Base-by-base conservation (phyloP, 768 basidiomycete species). In the Paxillus involutus region DNA sequence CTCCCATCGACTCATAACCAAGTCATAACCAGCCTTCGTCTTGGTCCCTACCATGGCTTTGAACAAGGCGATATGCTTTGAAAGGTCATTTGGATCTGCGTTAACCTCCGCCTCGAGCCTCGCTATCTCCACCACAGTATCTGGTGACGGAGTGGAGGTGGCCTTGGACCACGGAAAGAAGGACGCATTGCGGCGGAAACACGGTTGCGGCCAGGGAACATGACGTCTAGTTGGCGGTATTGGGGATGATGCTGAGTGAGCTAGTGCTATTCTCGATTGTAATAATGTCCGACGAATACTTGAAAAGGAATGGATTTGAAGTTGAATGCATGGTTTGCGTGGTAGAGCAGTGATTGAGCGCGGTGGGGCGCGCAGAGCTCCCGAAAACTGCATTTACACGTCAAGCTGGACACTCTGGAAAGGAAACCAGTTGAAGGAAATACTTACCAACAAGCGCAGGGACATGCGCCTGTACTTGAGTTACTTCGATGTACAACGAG, bases 1-100 rank as follows among this genome's bases (percentile, higher is more conserved):
- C 66, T 94, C 91, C 91, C 91, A 94, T 51, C 90, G 82, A 63
- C 75, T 83, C 52, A 91, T 82, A 52, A 92, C 73, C 21, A 88
- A 73, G 54, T 91, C 85, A 67, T 86, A 86, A 0, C 83, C 90
- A 12, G 84, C 78, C 52, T 80, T 83, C 33, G 86, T 73, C 47
- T 83, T 81, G 0, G 87, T 87, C 0, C 81, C 81, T 19, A 80
- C 61, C 29, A 94, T 73, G 16, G 86, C 90, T 21, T 81, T 79
- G 66, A 84, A 87, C 13, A 92, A 73, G 3, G 82, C 76, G 52
- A 93, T 67, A 63, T 94, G 91, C 61, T 85, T 88, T 19, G 73
- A 59, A 19, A 88, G 70, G 71, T 91, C 84, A 57, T 85, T 73
- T 1, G 89, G 89, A 57, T 84, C 73, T 6, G 85, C 80, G 59